Evolutionary conservation across 2,329 filamentous ascomycete species (phyloP).

Genomic region (Penicillium brevicompactum): DNA sequence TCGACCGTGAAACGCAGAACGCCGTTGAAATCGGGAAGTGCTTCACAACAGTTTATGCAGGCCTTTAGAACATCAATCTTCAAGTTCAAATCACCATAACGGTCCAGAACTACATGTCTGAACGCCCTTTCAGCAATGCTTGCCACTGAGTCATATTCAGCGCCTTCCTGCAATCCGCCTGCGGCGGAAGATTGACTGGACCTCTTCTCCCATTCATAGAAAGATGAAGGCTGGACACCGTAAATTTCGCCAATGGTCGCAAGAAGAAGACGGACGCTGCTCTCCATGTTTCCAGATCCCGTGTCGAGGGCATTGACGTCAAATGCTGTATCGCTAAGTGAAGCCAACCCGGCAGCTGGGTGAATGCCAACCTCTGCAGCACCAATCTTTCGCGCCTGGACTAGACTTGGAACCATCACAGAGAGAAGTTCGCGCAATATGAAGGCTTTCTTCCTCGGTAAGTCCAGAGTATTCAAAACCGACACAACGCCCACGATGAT

Average conservation of each 20-base stretch:
- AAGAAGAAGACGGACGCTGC: conserved; percentile 42
- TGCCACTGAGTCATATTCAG: conserved; percentile 38
- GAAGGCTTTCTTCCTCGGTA: conserved; percentile 88
- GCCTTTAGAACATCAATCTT: conserved; percentile 85
- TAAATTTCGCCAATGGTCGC: conserved; percentile 43
- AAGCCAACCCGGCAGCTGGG: conserved; percentile 82
- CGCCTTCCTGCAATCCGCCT: conserved; percentile 15
- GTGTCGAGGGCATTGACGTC: conserved; percentile 47
- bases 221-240: conserved; percentile 42
- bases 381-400: conserved; percentile 87
- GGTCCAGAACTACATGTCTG: conserved; percentile 47
- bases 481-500: conserved; percentile 84
- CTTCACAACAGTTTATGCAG: conserved; percentile 94
- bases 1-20: conserved; percentile 87
- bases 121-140: conserved; percentile 49
- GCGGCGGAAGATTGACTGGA: conserved; percentile 23
- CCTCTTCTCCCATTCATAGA: conserved; percentile 35
- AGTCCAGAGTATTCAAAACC: conserved; percentile 77
- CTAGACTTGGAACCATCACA: conserved; percentile 78
- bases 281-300: conserved; percentile 45
- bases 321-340: conserved; percentile 60
- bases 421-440: conserved; percentile 83
- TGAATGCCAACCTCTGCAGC: conserved; percentile 97
- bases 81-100: conserved; percentile 74
- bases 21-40: conserved; percentile 85